Evolutionary conservation across 805 yeast species (phyloP).

Genomic region (Ogataea ganodermae): DNA sequence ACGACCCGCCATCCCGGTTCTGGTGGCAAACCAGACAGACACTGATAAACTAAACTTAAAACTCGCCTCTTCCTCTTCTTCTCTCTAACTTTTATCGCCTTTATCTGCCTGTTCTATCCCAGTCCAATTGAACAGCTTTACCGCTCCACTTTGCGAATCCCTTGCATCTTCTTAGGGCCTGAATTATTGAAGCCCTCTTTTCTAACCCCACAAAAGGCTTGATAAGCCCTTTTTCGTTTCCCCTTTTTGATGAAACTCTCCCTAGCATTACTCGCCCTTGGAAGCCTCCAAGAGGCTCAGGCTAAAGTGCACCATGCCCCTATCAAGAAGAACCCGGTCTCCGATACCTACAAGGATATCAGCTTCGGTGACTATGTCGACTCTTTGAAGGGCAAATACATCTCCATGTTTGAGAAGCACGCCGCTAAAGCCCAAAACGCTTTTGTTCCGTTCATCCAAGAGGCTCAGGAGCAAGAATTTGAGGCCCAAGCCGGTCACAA

Average conservation of each 20-base stretch:
- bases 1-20: slow-evolving; percentile 9
- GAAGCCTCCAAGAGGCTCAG: slow-evolving; percentile 27
- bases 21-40: slow-evolving; percentile 1
- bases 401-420: slow-evolving; percentile 39
- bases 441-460: slow-evolving; percentile 45
- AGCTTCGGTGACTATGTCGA: slow-evolving; percentile 48
- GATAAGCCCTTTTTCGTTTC: background rate
- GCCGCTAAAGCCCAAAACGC: slow-evolving; percentile 32
- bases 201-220: slow-evolving; percentile 1
- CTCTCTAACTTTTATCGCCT: background rate
- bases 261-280: slow-evolving; percentile 4
- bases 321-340: slow-evolving; percentile 48
- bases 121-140: too few species aligned
- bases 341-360: slow-evolving; percentile 47
- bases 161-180: background rate
- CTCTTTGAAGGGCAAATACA: slow-evolving; percentile 52
- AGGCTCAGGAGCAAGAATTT: slow-evolving; percentile 17
- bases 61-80: background rate
- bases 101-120: too few species aligned
- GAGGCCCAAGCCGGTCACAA: slow-evolving; percentile 53
- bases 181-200: background rate
- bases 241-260: slow-evolving; percentile 2
- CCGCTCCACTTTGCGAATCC: background rate
- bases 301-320: slow-evolving; percentile 51
- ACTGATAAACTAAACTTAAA: background rate